Evolutionary conservation across 331 rosid species (phyloP).

Genomic region (Malus hybrid): DNA sequence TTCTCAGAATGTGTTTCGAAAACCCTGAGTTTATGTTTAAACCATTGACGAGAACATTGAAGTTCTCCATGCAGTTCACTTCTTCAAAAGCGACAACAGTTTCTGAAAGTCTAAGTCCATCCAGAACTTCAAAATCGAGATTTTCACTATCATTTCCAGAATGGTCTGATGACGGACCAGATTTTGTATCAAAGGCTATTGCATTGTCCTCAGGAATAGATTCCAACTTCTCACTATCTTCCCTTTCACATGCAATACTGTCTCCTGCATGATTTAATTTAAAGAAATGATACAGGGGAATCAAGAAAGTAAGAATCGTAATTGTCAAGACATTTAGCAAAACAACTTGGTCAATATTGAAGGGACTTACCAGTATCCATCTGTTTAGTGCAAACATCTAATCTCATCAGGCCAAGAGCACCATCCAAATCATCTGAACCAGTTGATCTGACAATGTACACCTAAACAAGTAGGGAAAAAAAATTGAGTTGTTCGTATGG

Average conservation of each 20-base stretch:
- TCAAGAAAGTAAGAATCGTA: neutral
- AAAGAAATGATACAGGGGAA: neutral
- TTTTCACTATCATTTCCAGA: slow-evolving; percentile 23
- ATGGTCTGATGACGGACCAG: neutral
- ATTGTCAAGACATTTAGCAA: neutral
- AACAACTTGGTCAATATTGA: neutral
- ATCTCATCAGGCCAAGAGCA: slow-evolving; percentile 33
- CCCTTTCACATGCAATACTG: neutral
- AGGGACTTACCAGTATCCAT: slow-evolving; percentile 18
- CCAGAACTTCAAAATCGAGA: slow-evolving; percentile 17
- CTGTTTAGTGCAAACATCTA: slow-evolving; percentile 13
- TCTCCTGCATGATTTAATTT: slow-evolving; percentile 12
- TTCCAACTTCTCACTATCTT: neutral
- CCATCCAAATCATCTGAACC: slow-evolving; percentile 35
- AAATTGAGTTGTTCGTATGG: neutral
- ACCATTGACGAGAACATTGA: slow-evolving; percentile 36
- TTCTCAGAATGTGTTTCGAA: slow-evolving; percentile 14
- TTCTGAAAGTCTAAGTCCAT: slow-evolving; percentile 33
- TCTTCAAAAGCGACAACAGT: slow-evolving; percentile 21
- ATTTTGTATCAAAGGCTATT: neutral
- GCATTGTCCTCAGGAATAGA: neutral
- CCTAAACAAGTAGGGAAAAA: slow-evolving; percentile 22
- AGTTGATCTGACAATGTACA: slow-evolving; percentile 41
- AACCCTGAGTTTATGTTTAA: slow-evolving; percentile 39
- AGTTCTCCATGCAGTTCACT: slow-evolving; percentile 33